Conservation (phyloP, 495 filamentous ascomycete species). For the Penicillium pancosmium region DNA sequence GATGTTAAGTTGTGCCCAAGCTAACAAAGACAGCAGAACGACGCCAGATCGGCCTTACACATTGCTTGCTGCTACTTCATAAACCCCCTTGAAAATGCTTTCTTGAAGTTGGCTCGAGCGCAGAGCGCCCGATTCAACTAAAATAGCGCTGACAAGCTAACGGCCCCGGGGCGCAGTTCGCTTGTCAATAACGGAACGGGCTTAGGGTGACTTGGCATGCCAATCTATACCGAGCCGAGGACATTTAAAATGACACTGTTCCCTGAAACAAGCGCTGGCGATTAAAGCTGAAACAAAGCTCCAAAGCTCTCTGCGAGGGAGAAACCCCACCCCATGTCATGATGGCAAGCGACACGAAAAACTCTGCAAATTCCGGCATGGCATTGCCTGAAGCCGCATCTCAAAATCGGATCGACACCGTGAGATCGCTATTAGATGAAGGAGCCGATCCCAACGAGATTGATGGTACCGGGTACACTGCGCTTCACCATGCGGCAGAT, state of each 20-base stretch:
- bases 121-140: background rate
- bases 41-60: too few relatives aligned
- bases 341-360: background rate
- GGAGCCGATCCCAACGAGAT: background rate
- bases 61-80: too few relatives aligned
- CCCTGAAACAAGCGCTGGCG: background rate
- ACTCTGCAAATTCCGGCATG: background rate
- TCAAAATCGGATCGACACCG: background rate
- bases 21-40: too few relatives aligned
- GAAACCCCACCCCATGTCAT: too few relatives aligned
- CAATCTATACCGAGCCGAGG: constrained; percentile 2
- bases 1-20: too few relatives aligned
- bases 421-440: background rate
- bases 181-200: background rate
- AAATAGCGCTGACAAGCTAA: constrained; percentile 3
- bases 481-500: background rate
- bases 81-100: too few relatives aligned
- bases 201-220: constrained; percentile 2
- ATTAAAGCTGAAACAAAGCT: background rate
- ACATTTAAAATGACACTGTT: background rate
- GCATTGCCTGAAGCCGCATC: background rate
- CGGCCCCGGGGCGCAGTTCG: background rate
- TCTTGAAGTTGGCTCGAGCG: too few relatives aligned
- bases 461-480: background rate
- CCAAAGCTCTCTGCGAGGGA: background rate